Percentiles rank a stretch among this genome's conserved stretches.
Evolutionary conservation across 2,329 filamentous ascomycete genomes (phyloP).

Genomic region (Aureobasidium vineae): DNA sequence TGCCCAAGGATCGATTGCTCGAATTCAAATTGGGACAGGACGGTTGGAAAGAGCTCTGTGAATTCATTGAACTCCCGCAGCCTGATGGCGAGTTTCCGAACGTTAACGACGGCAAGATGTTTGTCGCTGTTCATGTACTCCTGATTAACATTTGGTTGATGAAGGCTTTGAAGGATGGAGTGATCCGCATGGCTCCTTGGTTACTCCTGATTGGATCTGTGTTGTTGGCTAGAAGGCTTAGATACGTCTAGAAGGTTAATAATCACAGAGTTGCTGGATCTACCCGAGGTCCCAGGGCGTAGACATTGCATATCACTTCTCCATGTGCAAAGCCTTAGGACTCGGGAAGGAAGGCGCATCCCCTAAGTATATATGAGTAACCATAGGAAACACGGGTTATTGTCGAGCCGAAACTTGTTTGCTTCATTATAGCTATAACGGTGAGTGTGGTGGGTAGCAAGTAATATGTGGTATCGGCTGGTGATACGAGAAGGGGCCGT

Average conservation of each 20-base stretch:
- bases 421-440: neutral
- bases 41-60: constrained; percentile 55
- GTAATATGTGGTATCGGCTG: neutral
- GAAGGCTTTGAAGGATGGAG: neutral
- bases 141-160: constrained; percentile 14
- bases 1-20: constrained; percentile 51
- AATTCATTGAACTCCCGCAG: constrained; percentile 53
- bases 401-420: neutral
- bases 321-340: neutral
- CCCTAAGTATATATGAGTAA: neutral
- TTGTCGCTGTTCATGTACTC: neutral
- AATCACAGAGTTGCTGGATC: neutral
- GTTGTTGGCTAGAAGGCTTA: neutral
- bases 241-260: neutral
- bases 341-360: neutral
- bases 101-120: constrained; percentile 3
- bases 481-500: neutral
- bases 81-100: constrained; percentile 42
- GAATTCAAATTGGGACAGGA: constrained; percentile 53
- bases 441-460: neutral
- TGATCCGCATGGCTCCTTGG: neutral
- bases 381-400: too few relatives aligned
- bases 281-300: neutral
- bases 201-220: neutral
- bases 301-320: neutral